Evolutionary conservation across 306 rosid genomes (phyloP), one percentile per base, ranked within the genome.

Genomic region (Astragalus glycyphyllos): DNA sequence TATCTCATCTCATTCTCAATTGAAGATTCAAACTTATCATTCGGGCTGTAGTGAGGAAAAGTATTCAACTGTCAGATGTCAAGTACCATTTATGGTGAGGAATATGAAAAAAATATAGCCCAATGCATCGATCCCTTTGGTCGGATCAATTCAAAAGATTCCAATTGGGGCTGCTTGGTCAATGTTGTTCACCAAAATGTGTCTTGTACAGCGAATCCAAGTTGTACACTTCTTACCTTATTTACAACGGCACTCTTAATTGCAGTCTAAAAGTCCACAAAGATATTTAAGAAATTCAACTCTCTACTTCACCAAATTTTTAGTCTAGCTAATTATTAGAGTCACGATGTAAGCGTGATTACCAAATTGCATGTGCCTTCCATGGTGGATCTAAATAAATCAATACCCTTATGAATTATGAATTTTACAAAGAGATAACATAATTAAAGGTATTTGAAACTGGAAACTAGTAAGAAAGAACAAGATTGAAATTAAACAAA

Each of bases 181-280:
- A 76, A 11, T 32, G 51, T 29, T 32, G 58, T 29, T 38, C 73
- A 10, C 51, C 50, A 15, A 74, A 62, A 38, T 6, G 29, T 69
- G 51, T 51, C 48, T 34, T 47, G 32, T 47, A 41, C 76, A 56
- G 26, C 45, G 68, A 7, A 60, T 61, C 68, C 32, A 23, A 62
- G 42, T 29, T 72, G 45, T 61, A 7, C 16, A 42, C 70, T 44
- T 20, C 23, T n/a, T 34, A 29, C 26, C 8, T 20, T 34, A 50
- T 77, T 71, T 34, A 6, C 47, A 64, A 44, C 20, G 42, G 37
- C 26, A 59, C 58, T 17, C 57, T 56, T 37, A 13, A 37, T 29
- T 69, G 65, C 8, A 38, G 13, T 49, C 48, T 62, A 11, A 48
- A 51, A 59, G 23, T 67, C 55, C 8, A 38, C 6, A 50, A 2